Base-by-base conservation (phyloP, 2,329 filamentous ascomycete genomes). In the Mycosphaerella sp. region DNA sequence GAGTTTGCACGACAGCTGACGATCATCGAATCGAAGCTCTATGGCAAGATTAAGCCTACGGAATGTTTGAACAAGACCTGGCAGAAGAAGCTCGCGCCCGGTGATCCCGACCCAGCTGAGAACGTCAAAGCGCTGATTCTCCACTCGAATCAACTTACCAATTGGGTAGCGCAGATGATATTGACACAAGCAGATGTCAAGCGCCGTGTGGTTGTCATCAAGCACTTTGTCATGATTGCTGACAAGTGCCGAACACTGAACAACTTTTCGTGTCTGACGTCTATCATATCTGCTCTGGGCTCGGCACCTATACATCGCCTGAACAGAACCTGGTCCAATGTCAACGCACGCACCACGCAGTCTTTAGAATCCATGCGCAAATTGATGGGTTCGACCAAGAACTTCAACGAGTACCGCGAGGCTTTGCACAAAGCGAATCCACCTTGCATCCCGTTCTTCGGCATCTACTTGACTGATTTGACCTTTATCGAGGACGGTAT, bases 141-240 rank as follows among this genome's bases (percentile, higher is more conserved):
- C 46, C 93, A 98, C 71, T 97, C 93, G 0, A 98, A 98, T 65
- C 91, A 97, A 70, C 84, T 98, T 76, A 98, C 93, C 5, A 98
- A 97, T 68, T 98, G 93, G 93, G 93, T 97, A 44, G 93, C 93
- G 27, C 91, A 97, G 70, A 97, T 98, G 93, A 97, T 98, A 60
- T 72, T 98, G 56, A 90, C 86, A 0, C 93, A 98, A 70, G 81
- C 85, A 62, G 93, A 98, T 67, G 87, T 96, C 56, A 95, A 93
- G 75, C 94, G 95, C 70, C 82, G 93, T 62, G 91, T 97, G 21
- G 87, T 95, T 30, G 93, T 98, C 40, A 96, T 98, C 71, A 97
- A 97, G 70, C 93, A 97, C 69, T 98, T 97, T 72, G 89, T 98
- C 54, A 82, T 87, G 34, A 89, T 98, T 54, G 93, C 93, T 56